Conservation (phyloP, 768 basidiomycete species). For the Leccinum olivaceopallidum region DNA sequence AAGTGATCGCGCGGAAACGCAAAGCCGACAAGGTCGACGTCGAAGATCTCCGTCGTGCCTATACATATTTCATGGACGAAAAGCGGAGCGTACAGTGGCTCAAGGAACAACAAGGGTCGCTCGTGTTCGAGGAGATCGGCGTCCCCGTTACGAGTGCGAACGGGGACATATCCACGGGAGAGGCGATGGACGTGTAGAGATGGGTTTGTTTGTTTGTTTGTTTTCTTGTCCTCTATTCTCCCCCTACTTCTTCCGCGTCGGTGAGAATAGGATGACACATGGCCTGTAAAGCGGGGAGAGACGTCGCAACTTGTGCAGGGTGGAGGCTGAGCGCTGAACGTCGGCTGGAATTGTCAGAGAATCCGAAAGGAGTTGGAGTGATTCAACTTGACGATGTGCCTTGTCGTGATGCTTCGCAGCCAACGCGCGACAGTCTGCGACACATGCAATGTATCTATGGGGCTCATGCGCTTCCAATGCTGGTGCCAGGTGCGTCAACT, state of each 20-base stretch:
- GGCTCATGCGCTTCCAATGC: neutral
- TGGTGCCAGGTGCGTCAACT: neutral
- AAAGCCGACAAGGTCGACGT: slow-evolving; percentile 81
- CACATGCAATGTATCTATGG: neutral
- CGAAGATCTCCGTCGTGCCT: slow-evolving; percentile 81
- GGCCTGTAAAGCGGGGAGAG: neutral
- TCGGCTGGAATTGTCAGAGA: neutral
- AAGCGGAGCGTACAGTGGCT: slow-evolving; percentile 91
- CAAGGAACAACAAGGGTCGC: slow-evolving; percentile 74
- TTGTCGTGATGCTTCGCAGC: neutral
- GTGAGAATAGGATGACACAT: neutral
- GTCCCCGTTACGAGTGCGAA: slow-evolving; percentile 25
- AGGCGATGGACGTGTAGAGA: slow-evolving; percentile 38
- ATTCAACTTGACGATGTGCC: neutral
- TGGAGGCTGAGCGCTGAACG: neutral
- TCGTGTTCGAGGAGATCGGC: slow-evolving; percentile 73
- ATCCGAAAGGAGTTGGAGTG: neutral
- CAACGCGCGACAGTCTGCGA: neutral
- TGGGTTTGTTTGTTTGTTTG: neutral
- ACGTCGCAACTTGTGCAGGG: neutral
- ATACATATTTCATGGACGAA: slow-evolving; percentile 91
- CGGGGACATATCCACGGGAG: slow-evolving; percentile 34
- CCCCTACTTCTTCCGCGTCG: neutral
- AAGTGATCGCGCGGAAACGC: slow-evolving; percentile 81
- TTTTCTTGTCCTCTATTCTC: neutral